Evolutionary conservation across 1,284 basidiomycete species (phyloP).

Genomic region (Neolentinus lepideus): DNA sequence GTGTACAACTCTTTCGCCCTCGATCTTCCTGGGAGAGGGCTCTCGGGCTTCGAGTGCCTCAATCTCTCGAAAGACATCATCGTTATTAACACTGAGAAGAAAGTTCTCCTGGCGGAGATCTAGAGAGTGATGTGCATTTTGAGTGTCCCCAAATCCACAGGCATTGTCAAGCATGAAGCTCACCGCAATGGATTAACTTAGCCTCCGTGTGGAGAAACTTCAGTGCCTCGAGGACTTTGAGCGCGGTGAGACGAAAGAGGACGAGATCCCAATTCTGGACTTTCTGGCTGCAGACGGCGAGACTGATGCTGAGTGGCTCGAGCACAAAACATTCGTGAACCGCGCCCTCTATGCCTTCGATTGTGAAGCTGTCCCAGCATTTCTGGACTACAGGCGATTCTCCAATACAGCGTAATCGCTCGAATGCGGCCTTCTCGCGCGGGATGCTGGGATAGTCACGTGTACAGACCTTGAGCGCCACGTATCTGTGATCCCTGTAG

Average conservation of each 20-base stretch:
- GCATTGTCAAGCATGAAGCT: background rate
- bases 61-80: slow-evolving; percentile 5
- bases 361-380: slow-evolving; percentile 4
- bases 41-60: slow-evolving; percentile 4
- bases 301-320: slow-evolving; percentile 10
- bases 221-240: background rate
- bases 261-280: background rate
- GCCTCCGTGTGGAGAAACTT: slow-evolving; percentile 27
- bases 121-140: slow-evolving; percentile 9
- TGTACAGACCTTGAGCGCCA: slow-evolving; percentile 13
- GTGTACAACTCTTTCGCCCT: slow-evolving; percentile 7
- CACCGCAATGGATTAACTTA: slow-evolving; percentile 5
- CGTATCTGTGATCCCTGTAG: slow-evolving; percentile 10
- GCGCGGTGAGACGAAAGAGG: background rate
- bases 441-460: slow-evolving; percentile 1
- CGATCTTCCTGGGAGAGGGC: slow-evolving; percentile 8
- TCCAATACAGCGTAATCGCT: background rate
- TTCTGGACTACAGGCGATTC: background rate
- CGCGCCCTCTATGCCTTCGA: slow-evolving; percentile 6
- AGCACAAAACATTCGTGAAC: slow-evolving; percentile 10
- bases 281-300: slow-evolving; percentile 5
- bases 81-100: slow-evolving; percentile 4
- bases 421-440: slow-evolving; percentile 3
- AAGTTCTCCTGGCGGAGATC: slow-evolving; percentile 9
- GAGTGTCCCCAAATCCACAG: no score